Evolutionary conservation across 129 eudicot genomes (phyloP).

Genomic region (Centella asiatica): DNA sequence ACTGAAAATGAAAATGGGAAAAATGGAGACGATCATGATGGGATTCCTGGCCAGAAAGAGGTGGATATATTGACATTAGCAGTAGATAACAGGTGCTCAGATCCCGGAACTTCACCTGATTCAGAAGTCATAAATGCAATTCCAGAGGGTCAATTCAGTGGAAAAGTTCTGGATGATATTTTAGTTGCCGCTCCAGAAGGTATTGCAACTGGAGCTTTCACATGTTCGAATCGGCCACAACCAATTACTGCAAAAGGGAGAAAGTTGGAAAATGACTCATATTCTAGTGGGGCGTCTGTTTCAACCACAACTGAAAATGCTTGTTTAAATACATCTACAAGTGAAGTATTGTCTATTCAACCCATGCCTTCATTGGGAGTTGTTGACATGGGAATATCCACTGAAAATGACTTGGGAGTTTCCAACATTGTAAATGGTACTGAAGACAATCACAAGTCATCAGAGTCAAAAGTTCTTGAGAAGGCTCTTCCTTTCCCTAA

Average conservation of each 20-base stretch:
- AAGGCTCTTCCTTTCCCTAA: conserved; percentile 16
- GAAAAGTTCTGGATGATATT: conserved; percentile 26
- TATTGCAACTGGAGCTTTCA: conserved; percentile 20
- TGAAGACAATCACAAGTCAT: too few species aligned
- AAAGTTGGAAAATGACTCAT: conserved; percentile 19
- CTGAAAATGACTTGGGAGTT: conserved; percentile 29
- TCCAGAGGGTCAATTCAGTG: conserved; percentile 40
- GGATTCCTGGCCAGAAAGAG: conserved; percentile 14
- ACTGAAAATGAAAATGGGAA: conserved; percentile 8
- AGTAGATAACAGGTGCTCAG: conserved; percentile 37
- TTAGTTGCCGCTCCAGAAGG: conserved; percentile 22
- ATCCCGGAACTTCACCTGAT: conserved; percentile 90
- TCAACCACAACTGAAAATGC: conserved; percentile 17
- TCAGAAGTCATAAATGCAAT: conserved; percentile 76
- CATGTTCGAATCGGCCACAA: conserved; percentile 13
- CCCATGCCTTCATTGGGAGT: conserved; percentile 20
- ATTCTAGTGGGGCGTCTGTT: conserved; percentile 16
- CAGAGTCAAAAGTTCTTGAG: too few species aligned
- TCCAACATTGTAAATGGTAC: too few species aligned
- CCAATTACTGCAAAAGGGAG: conserved; percentile 21
- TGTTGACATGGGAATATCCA: conserved; percentile 19
- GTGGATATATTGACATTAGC: conserved; percentile 25
- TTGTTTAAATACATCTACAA: conserved; percentile 23
- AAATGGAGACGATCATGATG: conserved; percentile 10
- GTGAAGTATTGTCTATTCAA: conserved; percentile 20